phyloP scores from a whole-genome alignment of 768 basidiomycete genomes.

The Bullera alba region DNA sequence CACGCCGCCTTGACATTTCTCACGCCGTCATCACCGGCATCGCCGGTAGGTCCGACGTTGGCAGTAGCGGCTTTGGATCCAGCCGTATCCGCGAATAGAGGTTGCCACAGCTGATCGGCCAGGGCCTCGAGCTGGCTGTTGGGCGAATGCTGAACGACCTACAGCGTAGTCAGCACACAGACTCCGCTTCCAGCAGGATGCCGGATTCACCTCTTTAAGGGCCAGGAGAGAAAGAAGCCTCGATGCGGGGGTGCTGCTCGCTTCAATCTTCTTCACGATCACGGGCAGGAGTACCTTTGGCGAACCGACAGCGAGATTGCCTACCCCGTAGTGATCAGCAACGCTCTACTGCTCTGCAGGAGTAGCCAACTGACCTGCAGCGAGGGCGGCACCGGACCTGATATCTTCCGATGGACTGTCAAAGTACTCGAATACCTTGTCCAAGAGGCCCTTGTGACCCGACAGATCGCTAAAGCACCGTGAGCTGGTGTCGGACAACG shows the following conservation, averaged over 20 bases:
- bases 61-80: constrained; percentile 55
- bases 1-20: constrained; percentile 94
- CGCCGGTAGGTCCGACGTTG: neutral
- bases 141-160: constrained; percentile 89
- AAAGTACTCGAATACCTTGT: constrained; percentile 65
- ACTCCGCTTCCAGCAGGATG: neutral
- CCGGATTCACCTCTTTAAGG: constrained; percentile 67
- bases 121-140: constrained; percentile 74
- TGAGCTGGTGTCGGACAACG: neutral
- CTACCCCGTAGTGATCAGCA: constrained; percentile 46
- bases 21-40: constrained; percentile 66
- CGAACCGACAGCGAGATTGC: constrained; percentile 93
- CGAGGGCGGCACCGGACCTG: constrained; percentile 85
- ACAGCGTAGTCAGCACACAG: neutral
- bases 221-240: constrained; percentile 82
- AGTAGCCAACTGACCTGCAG: constrained; percentile 58
- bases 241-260: constrained; percentile 54
- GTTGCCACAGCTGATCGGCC: constrained; percentile 83
- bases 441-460: constrained; percentile 69
- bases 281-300: constrained; percentile 75
- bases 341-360: neutral
- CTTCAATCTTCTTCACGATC: constrained; percentile 61
- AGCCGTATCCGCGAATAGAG: constrained; percentile 76
- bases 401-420: constrained; percentile 73
- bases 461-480: constrained; percentile 69